phyloP scores from a whole-genome alignment of 257 asterid species.

The Forsythia viridissima region DNA sequence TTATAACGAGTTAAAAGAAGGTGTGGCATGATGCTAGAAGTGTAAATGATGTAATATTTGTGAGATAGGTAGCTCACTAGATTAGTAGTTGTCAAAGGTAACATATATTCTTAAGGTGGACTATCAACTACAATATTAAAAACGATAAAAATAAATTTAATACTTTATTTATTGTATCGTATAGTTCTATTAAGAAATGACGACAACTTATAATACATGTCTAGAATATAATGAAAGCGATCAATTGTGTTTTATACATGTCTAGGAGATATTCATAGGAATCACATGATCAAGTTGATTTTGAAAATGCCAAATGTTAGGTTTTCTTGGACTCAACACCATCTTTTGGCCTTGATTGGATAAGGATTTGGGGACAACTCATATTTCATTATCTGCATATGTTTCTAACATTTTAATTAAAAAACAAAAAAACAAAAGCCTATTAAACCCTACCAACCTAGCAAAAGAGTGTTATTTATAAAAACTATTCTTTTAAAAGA shows the following conservation, averaged over 20 bases:
- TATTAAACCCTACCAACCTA: not conserved
- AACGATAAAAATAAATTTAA: too few relatives aligned
- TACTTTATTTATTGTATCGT: too few relatives aligned
- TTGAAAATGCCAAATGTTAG: constrained; percentile 33
- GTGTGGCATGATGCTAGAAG: too few relatives aligned
- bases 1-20: not conserved
- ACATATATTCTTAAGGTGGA: too few relatives aligned
- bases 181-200: too few relatives aligned
- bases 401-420: too few relatives aligned
- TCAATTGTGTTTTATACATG: not conserved
- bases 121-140: too few relatives aligned
- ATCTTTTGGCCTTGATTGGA: constrained; percentile 17
- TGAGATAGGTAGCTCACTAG: too few relatives aligned
- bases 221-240: not conserved
- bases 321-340: constrained; percentile 35
- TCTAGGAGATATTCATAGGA: not conserved
- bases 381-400: constrained; percentile 26
- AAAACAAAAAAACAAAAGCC: not conserved
- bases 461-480: not conserved
- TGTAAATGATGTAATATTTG: too few relatives aligned
- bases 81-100: too few relatives aligned
- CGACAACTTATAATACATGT: not conserved
- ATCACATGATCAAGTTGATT: constrained; percentile 37
- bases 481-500: not conserved
- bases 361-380: constrained; percentile 43